These are phyloP conservation scores for Pythium coloratum DNA, from an alignment of 352 stramenopile species.

Conservation along the genomic window DNA sequence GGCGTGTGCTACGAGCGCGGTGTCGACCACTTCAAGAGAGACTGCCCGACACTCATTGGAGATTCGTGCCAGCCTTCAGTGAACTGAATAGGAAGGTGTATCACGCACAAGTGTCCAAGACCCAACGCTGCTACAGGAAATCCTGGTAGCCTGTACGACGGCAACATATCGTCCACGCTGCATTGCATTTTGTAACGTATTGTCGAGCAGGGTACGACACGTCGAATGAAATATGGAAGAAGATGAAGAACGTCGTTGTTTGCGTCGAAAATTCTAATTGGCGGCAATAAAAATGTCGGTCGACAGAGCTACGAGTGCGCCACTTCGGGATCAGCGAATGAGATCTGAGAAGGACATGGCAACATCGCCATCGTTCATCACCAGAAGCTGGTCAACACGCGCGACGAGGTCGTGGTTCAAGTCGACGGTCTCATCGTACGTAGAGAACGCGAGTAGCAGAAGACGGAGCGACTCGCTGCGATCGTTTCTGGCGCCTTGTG, in stretches of 20 bases:
- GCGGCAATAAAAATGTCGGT: not conserved
- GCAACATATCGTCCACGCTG: not conserved
- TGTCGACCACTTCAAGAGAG: not conserved
- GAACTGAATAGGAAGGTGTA: no score
- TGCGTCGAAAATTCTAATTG: not conserved
- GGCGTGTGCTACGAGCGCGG: not conserved
- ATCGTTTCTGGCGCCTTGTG: not conserved
- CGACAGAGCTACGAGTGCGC: not conserved
- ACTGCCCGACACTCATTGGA: not conserved
- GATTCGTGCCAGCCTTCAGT: not conserved
- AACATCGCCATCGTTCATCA: not conserved
- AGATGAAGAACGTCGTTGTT: not conserved
- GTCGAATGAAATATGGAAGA: not conserved
- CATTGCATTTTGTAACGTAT: not conserved
- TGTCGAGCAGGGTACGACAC: not conserved
- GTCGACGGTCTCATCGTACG: not conserved
- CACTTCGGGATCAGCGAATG: not conserved
- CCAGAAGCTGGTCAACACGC: not conserved
- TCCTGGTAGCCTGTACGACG: no score
- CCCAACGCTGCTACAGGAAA: no score
- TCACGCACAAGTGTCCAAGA: no score
- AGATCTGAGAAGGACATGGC: not conserved
- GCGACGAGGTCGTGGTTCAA: not conserved
- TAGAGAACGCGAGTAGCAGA: not conserved
- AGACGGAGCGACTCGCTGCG: not conserved